Evolutionary conservation across 306 rosid species (phyloP).

Genomic region (Lathyrus aphaca): DNA sequence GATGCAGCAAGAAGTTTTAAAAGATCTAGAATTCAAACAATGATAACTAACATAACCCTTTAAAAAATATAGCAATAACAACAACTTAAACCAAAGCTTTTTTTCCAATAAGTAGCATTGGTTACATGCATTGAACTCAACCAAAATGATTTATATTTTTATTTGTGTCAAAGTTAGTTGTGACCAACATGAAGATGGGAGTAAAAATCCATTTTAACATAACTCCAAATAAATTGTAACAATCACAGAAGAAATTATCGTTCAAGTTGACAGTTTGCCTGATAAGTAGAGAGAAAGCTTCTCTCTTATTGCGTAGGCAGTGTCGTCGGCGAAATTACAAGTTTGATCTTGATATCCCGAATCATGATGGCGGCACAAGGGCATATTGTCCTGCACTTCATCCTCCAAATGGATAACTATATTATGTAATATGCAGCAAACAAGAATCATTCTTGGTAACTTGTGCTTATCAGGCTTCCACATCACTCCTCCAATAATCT

Average conservation of each 20-base stretch:
- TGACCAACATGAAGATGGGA: slow-evolving; percentile 21
- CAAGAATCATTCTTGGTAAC: slow-evolving; percentile 79
- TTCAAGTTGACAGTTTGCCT: slow-evolving; percentile 40
- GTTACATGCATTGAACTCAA: slow-evolving; percentile 8
- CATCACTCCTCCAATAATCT: slow-evolving; percentile 80
- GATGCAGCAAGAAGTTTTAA: background rate
- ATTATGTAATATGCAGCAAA: slow-evolving; percentile 86
- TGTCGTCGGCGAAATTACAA: slow-evolving; percentile 55
- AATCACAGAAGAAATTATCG: background rate
- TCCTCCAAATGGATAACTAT: slow-evolving; percentile 82
- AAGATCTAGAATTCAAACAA: background rate
- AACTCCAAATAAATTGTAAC: slow-evolving; percentile 23
- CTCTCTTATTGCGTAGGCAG: slow-evolving; percentile 57
- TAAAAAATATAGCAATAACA: background rate
- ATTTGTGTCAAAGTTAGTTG: slow-evolving; percentile 29
- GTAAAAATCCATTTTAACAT: slow-evolving; percentile 15
- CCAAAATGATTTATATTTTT: slow-evolving; percentile 7
- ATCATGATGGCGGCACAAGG: slow-evolving; percentile 67
- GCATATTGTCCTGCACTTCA: slow-evolving; percentile 52
- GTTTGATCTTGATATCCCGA: slow-evolving; percentile 62
- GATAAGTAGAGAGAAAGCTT: slow-evolving; percentile 64
- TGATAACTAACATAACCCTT: background rate
- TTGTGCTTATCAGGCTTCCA: slow-evolving; percentile 85
- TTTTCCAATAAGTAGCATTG: background rate
- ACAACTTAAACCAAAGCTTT: background rate